Conservation (phyloP, 768 basidiomycete genomes). For the Leucogyrophana mollusca region DNA sequence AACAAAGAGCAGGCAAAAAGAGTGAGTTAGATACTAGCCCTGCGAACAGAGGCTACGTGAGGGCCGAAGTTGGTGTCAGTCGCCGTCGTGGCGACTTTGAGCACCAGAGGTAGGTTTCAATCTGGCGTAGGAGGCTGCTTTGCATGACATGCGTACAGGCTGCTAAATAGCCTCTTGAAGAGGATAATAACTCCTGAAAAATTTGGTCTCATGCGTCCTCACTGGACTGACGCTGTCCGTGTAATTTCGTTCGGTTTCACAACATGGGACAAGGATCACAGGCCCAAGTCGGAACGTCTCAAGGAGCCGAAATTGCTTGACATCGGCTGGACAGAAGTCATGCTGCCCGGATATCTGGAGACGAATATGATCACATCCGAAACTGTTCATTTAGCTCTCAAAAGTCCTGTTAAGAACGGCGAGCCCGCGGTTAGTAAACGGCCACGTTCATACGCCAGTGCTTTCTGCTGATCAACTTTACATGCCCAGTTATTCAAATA, state of each 20-base stretch:
- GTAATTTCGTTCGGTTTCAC: slow-evolving; percentile 38
- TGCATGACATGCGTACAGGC: slow-evolving; percentile 20
- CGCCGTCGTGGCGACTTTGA: slow-evolving; percentile 44
- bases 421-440: slow-evolving; percentile 12
- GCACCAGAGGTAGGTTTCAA: slow-evolving; percentile 39
- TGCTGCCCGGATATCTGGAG: slow-evolving; percentile 23
- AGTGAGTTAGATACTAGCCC: slow-evolving; percentile 38
- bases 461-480: too few relatives aligned
- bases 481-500: slow-evolving; percentile 4
- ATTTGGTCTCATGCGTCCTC: slow-evolving; percentile 27
- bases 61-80: slow-evolving; percentile 13
- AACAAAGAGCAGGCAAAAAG: slow-evolving; percentile 36
- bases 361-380: slow-evolving; percentile 8
- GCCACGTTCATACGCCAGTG: too few relatives aligned
- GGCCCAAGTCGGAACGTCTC: slow-evolving; percentile 27
- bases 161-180: slow-evolving; percentile 30
- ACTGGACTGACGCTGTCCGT: slow-evolving; percentile 32
- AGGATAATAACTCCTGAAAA: slow-evolving; percentile 22
- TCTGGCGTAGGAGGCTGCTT: not conserved
- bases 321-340: slow-evolving; percentile 42
- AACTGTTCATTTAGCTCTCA: slow-evolving; percentile 18
- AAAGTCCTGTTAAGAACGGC: slow-evolving; percentile 2
- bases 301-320: slow-evolving; percentile 33
- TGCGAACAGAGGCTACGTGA: slow-evolving; percentile 37
- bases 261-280: slow-evolving; percentile 33